phyloP scores from a whole-genome alignment of 1,284 basidiomycete species.

The Filobasidium uniguttulatum region DNA sequence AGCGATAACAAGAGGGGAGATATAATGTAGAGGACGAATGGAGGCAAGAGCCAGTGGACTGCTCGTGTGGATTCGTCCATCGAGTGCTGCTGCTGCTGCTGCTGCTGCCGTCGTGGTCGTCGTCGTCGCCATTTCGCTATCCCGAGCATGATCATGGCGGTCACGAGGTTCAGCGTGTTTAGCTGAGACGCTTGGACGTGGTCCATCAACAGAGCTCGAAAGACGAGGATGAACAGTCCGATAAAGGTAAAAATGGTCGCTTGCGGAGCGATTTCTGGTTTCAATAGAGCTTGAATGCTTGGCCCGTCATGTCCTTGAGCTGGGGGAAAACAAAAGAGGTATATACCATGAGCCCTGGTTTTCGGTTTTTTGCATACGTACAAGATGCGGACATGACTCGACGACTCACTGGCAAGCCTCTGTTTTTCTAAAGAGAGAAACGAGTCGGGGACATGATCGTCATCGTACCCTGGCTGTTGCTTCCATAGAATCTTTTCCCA shows the following conservation, averaged over 20 bases:
- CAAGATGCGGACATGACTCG: neutral
- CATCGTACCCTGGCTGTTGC: constrained; percentile 52
- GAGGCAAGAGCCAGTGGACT: constrained; percentile 64
- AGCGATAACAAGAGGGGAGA: constrained; percentile 83
- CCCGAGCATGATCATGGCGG: constrained; percentile 5
- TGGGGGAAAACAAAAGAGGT: constrained; percentile 30
- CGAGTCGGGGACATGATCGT: constrained; percentile 66
- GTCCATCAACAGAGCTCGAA: constrained; percentile 54
- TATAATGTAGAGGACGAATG: constrained; percentile 73
- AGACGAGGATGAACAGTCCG: constrained; percentile 67
- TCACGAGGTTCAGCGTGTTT: constrained; percentile 5
- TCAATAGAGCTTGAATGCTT: constrained; percentile 55
- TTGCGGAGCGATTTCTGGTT: constrained; percentile 59
- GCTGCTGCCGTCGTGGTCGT: neutral
- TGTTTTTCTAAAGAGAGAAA: constrained; percentile 64
- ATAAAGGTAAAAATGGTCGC: constrained; percentile 44
- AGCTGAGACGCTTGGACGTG: constrained; percentile 40
- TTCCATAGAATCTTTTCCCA: constrained; percentile 85
- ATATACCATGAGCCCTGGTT: constrained; percentile 20
- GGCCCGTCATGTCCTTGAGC: constrained; percentile 62
- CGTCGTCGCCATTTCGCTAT: constrained; percentile 7
- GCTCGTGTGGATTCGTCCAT: constrained; percentile 42
- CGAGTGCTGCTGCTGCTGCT: neutral
- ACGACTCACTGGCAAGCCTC: constrained; percentile 5
- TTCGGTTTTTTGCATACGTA: neutral